Percentiles rank a stretch among this genome's conserved stretches.
These are phyloP conservation scores for Phaeodactylum tricornutum DNA, from an alignment of 108 stramenopile genomes.

Conservation along the genomic window DNA sequence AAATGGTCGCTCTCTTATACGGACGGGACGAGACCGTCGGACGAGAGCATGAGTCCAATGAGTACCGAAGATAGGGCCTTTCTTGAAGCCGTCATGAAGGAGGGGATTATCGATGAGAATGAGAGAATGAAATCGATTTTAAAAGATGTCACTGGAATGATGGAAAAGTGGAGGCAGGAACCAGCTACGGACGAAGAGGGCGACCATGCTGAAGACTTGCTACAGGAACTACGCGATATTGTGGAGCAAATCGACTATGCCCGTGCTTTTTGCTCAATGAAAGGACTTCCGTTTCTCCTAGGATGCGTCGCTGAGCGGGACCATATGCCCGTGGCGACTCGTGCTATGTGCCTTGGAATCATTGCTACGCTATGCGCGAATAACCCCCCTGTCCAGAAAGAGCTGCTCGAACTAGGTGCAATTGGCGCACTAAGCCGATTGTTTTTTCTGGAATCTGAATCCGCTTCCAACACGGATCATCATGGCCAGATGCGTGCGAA, in stretches of 20 bases:
- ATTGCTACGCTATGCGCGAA: slow-evolving; percentile 67
- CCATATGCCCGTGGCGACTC: slow-evolving; percentile 38
- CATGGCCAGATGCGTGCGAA: slow-evolving; percentile 42
- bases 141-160: slow-evolving; percentile 35
- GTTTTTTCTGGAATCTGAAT: slow-evolving; percentile 24
- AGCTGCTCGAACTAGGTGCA: slow-evolving; percentile 51
- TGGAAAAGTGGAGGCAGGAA: slow-evolving; percentile 24
- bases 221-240: slow-evolving; percentile 79
- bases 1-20: slow-evolving; percentile 73
- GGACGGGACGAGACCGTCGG: slow-evolving; percentile 56
- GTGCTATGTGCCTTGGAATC: slow-evolving; percentile 38
- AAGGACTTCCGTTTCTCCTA: slow-evolving; percentile 62
- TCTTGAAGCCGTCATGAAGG: slow-evolving; percentile 75
- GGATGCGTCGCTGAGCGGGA: slow-evolving; percentile 40
- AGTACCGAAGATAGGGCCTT: slow-evolving; percentile 63
- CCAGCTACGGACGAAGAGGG: slow-evolving; percentile 2
- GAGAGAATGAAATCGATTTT: slow-evolving; percentile 73
- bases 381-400: slow-evolving; percentile 76
- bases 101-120: slow-evolving; percentile 75
- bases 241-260: slow-evolving; percentile 89
- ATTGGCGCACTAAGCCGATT: slow-evolving; percentile 46
- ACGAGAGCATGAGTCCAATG: slow-evolving; percentile 31
- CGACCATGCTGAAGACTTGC: slow-evolving; percentile 46
- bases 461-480: slow-evolving; percentile 6
- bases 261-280: slow-evolving; percentile 57